A percentile compares a stretch with the other conserved stretches of the same genome.
Conservation (phyloP, 2,329 filamentous ascomycete genomes). For the Cytospora mali region DNA sequence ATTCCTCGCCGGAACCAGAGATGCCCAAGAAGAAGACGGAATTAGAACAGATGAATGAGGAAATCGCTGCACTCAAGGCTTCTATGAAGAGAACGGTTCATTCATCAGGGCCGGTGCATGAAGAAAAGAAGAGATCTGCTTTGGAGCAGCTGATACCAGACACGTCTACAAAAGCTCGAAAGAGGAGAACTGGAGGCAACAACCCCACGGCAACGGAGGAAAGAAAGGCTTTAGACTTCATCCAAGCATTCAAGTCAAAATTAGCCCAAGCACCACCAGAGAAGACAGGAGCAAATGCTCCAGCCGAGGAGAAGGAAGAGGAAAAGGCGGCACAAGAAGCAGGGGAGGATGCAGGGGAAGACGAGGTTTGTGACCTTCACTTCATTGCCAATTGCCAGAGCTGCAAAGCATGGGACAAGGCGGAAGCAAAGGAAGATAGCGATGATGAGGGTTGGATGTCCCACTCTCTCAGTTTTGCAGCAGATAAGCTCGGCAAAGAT, state of each 20-base stretch:
- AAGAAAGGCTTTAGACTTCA: conserved; percentile 65
- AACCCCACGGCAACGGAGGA: conserved; percentile 59
- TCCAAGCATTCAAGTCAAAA: conserved; percentile 79
- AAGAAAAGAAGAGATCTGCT: conserved; percentile 63
- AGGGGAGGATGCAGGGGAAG: conserved; percentile 57
- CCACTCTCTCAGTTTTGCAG: conserved; percentile 82
- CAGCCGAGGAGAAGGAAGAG: conserved; percentile 31
- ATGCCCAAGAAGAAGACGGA: conserved; percentile 47
- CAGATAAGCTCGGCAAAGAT: conserved; percentile 89
- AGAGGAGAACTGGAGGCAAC: conserved; percentile 62
- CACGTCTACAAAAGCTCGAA: conserved; percentile 70
- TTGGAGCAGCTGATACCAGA: conserved; percentile 75
- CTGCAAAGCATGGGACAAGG: conserved; percentile 80
- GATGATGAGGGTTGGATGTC: conserved; percentile 79
- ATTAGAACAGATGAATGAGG: conserved; percentile 73
- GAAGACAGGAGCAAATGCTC: conserved; percentile 36
- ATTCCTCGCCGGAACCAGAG: conserved; percentile 43
- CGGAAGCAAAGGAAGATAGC: conserved; percentile 55
- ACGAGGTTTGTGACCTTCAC: conserved; percentile 83
- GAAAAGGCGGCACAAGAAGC: conserved; percentile 35
- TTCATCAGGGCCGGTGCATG: conserved; percentile 48
- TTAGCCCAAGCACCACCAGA: conserved; percentile 59
- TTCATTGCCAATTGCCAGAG: conserved; percentile 96
- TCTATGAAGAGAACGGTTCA: conserved; percentile 73
- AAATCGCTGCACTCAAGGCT: conserved; percentile 78